A percentile compares a stretch with the other conserved stretches of the same genome.
These are phyloP conservation scores for Kalaharituber pfeilii DNA, from an alignment of 2,329 filamentous ascomycete genomes.

Conservation along the genomic window DNA sequence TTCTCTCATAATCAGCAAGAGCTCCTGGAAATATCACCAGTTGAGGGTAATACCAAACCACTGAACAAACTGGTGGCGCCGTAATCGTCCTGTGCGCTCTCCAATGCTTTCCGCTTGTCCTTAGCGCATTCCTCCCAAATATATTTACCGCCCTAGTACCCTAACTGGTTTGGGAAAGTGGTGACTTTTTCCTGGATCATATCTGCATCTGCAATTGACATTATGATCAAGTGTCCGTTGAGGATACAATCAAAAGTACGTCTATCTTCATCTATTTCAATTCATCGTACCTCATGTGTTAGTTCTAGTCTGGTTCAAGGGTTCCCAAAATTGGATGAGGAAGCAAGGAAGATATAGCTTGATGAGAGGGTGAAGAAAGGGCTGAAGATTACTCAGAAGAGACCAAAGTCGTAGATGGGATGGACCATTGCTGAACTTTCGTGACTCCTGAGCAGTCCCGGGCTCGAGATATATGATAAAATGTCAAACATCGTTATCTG, in stretches of 20 bases:
- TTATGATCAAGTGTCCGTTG: conserved; percentile 34
- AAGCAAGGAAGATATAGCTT: conserved; percentile 3
- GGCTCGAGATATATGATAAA: too few species aligned
- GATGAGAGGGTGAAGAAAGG: conserved; percentile 1
- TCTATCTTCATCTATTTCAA: conserved; percentile 45
- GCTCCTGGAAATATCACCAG: too few species aligned
- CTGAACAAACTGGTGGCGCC: conserved; percentile 49
- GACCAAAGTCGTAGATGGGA: conserved; percentile 1
- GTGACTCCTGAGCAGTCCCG: too few species aligned
- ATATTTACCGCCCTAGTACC: conserved; percentile 40
- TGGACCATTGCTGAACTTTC: too few species aligned
- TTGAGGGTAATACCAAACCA: not conserved
- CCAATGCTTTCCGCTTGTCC: conserved; percentile 52
- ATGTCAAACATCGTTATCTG: too few species aligned
- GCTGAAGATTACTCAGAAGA: not conserved
- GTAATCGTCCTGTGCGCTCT: conserved; percentile 55
- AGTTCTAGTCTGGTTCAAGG: conserved; percentile 38
- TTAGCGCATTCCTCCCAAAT: conserved; percentile 56
- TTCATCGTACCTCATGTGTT: conserved; percentile 37
- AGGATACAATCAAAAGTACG: conserved; percentile 45
- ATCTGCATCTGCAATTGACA: conserved; percentile 46
- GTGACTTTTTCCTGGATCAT: conserved; percentile 47
- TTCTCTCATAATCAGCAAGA: too few species aligned
- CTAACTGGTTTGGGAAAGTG: conserved; percentile 50
- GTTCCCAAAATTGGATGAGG: not conserved